Percentiles rank a stretch among this genome's conserved stretches.
phyloP scores from a whole-genome alignment of 1,284 basidiomycete species.

The Hypsizygus ulmarius region DNA sequence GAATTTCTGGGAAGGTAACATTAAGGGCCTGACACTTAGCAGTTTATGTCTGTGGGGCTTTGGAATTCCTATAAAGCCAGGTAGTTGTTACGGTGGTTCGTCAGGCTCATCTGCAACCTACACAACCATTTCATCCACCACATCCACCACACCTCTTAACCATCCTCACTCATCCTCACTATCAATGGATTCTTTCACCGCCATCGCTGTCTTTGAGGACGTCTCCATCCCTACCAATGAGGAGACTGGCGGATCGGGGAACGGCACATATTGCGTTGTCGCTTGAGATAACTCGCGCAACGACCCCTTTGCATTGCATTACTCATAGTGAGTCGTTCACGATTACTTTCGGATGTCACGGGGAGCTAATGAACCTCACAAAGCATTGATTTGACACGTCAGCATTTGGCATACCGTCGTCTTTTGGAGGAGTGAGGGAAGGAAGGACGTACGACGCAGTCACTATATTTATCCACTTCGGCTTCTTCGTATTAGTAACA shows the following conservation, averaged over 20 bases:
- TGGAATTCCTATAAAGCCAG: no score
- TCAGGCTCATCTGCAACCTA: no score
- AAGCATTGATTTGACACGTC: background rate
- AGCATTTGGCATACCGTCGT: background rate
- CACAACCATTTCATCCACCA: no score
- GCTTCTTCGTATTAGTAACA: conserved; percentile 1
- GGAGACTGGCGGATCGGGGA: background rate
- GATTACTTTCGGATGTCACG: no score
- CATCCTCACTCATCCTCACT: background rate
- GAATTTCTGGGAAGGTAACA: no score
- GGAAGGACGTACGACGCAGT: background rate
- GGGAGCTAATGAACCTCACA: no score
- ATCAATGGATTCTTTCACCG: conserved; percentile 1
- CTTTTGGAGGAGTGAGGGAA: background rate
- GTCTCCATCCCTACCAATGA: conserved; percentile 1
- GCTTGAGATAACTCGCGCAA: conserved; percentile 7
- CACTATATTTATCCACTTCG: conserved; percentile 3
- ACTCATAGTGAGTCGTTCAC: no score
- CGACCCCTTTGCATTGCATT: background rate
- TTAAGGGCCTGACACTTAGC: no score
- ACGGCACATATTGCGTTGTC: background rate
- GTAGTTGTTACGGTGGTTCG: no score
- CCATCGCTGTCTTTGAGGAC: background rate
- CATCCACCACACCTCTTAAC: no score
- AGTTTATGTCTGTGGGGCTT: no score